phyloP scores from a whole-genome alignment of 345 rosid species.

The Cardamine occulta region DNA sequence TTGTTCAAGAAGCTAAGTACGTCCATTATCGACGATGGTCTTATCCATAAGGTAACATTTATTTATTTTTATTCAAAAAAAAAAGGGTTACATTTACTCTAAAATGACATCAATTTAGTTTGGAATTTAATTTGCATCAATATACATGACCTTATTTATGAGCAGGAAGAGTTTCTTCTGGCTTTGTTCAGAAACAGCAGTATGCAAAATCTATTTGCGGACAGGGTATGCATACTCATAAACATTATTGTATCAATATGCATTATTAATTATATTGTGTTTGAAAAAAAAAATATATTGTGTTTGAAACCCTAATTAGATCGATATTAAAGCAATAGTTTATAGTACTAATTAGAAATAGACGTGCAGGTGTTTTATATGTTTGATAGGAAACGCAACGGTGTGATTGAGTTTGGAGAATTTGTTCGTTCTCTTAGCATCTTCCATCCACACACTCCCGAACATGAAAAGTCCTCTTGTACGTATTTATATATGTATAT shows the following conservation, averaged over 20 bases:
- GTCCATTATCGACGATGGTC: constrained; percentile 59
- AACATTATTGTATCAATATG: not conserved
- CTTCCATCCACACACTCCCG: constrained; percentile 72
- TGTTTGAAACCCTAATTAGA: too few species aligned
- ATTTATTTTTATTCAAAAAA: not conserved
- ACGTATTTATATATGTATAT: constrained; percentile 18
- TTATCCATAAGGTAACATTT: constrained; percentile 60
- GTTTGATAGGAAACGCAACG: constrained; percentile 67
- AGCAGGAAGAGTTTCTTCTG: constrained; percentile 75
- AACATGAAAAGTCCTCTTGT: constrained; percentile 61
- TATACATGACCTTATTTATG: constrained; percentile 1
- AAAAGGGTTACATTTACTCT: not conserved
- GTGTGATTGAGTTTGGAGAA: constrained; percentile 70
- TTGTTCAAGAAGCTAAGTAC: constrained; percentile 68
- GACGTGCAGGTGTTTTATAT: constrained; percentile 57
- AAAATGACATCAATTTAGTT: not conserved
- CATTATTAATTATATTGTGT: not conserved
- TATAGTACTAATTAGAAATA: not conserved
- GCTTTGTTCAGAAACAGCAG: constrained; percentile 65
- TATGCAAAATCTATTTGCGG: constrained; percentile 52
- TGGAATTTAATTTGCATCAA: not conserved
- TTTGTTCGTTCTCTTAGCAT: constrained; percentile 66
- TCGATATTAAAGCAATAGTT: not conserved
- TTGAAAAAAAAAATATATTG: too few species aligned
- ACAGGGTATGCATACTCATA: constrained; percentile 31